phyloP scores from a whole-genome alignment of 2,329 filamentous ascomycete species.

The Didymellaceae sp. region DNA sequence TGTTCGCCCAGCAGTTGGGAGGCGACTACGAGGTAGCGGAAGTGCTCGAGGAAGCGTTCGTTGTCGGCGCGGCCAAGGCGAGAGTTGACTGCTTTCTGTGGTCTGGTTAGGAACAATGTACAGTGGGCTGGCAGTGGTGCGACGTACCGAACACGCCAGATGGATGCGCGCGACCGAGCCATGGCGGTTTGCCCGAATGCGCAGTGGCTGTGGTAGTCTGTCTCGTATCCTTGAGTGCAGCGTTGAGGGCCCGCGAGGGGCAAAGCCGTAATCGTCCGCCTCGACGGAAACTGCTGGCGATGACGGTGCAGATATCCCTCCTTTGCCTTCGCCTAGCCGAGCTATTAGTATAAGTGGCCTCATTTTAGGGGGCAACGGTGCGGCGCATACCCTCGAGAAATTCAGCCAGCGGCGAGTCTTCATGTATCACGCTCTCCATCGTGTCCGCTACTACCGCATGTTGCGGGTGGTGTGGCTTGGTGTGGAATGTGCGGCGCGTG shows the following conservation, averaged over 20 bases:
- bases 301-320: conserved; percentile 31
- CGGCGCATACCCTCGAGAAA: conserved; percentile 77
- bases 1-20: conserved; percentile 82
- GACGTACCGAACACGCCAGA: conserved; percentile 47
- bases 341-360: conserved; percentile 28
- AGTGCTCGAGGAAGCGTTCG: conserved; percentile 85
- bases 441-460: conserved; percentile 36
- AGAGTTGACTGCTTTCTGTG: conserved; percentile 72
- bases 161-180: conserved; percentile 49
- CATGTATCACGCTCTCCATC: conserved; percentile 88
- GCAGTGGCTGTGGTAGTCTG: conserved; percentile 57
- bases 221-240: conserved; percentile 58
- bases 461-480: conserved; percentile 29
- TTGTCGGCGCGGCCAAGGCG: conserved; percentile 79
- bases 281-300: conserved; percentile 26
- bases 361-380: not conserved
- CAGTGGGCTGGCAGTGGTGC: not conserved
- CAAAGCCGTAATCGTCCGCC: conserved; percentile 51
- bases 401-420: conserved; percentile 85
- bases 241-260: conserved; percentile 58
- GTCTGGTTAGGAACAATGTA: conserved; percentile 18
- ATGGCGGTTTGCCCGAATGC: conserved; percentile 43
- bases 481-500: conserved; percentile 22
- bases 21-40: conserved; percentile 90
- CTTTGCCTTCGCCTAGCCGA: conserved; percentile 43